Base-by-base conservation (phyloP, 768 basidiomycete species). In the Candolleomyces eurysporus region DNA sequence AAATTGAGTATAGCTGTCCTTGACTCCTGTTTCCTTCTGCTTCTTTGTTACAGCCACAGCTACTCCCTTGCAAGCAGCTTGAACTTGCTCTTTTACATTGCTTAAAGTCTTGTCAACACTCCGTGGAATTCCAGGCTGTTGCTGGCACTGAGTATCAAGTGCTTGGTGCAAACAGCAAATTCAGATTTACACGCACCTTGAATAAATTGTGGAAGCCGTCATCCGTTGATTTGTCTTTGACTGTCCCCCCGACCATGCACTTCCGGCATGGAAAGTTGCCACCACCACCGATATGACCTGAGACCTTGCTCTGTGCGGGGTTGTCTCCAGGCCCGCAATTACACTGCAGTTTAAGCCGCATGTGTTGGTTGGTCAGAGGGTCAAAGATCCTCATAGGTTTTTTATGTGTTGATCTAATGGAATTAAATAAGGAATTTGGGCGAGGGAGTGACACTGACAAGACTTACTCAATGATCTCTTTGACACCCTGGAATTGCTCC, bases 401-500 rank as follows among this genome's bases (percentile, higher is more conserved):
- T 0, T 48, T 54, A 58, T 76, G 71, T 6, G 74, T 79, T 60
- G 64, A 57, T 36, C 75, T 76, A 59, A 59, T 57, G 36, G 49
- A 13, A 26, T 50, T 26, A 11, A 59, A 48, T 52, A 30, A 50
- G 48, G 9, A 5, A 39, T 40, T 22, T 46, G 16, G 48, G 43
- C 26, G 13, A 40, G 32, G 6, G 39, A 22, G 52, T 40, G 14
- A 11, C n/a, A 36, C 56, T 22, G 39, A 22, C 11, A 0, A 51
- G 11, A 72, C 71, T 30, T 51, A 78, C 76, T 72, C 65, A n/a
- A 79, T 73, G 7, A 67, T 57, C 5, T 67, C 22, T 49, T 73
- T 69, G 9, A 79, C 66, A 0, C 67, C 73, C 4, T 68, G 63
- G 53, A 78, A 75, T 54, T 80, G 78, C 59, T 81, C 80, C 1